phyloP scores from a whole-genome alignment of 2,329 filamentous ascomycete species.

The Colletotrichum cordylinicola region DNA sequence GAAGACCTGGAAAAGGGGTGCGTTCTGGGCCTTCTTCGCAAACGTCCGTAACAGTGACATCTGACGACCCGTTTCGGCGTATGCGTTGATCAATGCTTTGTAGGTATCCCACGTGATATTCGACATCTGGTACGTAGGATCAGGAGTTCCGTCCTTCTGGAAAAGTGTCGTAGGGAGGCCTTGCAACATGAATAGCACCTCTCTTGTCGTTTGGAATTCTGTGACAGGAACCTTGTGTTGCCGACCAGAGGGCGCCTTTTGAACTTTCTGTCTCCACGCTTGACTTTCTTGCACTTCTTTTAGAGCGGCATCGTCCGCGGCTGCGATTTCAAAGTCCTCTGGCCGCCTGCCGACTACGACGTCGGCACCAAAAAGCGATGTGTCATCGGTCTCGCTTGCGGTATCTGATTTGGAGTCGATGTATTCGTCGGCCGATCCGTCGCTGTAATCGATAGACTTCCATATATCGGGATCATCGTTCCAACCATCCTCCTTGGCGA shows the following conservation, averaged over 20 bases:
- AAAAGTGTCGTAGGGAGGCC: constrained; percentile 81
- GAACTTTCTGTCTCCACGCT: constrained; percentile 44
- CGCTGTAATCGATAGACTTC: constrained; percentile 72
- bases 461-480: constrained; percentile 71
- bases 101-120: constrained; percentile 57
- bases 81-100: constrained; percentile 50
- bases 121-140: constrained; percentile 49
- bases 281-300: constrained; percentile 46
- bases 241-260: background rate
- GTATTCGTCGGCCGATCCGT: constrained; percentile 67
- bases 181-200: constrained; percentile 80
- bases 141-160: constrained; percentile 42
- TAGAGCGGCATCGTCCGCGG: constrained; percentile 34
- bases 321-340: constrained; percentile 34
- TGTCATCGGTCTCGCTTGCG: constrained; percentile 37
- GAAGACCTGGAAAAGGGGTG: constrained; percentile 74
- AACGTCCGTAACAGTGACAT: constrained; percentile 53
- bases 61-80: constrained; percentile 52
- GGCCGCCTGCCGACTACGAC: constrained; percentile 30
- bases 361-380: constrained; percentile 41
- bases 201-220: constrained; percentile 29
- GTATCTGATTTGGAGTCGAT: constrained; percentile 40
- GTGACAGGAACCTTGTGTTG: constrained; percentile 18
- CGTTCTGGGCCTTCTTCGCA: constrained; percentile 45
- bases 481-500: constrained; percentile 78